Evolutionary conservation across 306 rosid species (phyloP), one percentile per base, ranked within the genome.

Genomic region (Geum urbanum): DNA sequence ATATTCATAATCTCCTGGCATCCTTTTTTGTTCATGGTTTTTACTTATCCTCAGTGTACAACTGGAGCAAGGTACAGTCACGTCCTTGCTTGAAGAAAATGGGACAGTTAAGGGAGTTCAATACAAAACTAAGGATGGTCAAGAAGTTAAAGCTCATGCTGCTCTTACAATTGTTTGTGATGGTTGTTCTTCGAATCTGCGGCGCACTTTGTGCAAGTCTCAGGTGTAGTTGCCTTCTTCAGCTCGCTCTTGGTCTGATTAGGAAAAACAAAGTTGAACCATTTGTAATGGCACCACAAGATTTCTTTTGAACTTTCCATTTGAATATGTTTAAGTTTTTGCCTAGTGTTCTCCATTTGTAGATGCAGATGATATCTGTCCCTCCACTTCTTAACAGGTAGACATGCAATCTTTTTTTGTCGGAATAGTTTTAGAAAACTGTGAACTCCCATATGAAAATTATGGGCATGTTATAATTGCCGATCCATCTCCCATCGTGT

Each of bases 151-250:
- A 72, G 88, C 88, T 24, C 80, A 71, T 72, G 87, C 89, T 2
- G 37, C 37, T 32, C 37, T 32, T 32, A 32, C 37, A 32, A 32
- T 32, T 32, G 37, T 32, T 32, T 32, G 37, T 22, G 81, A 88
- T 69, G 91, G 91, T 53, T 88, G 95, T 74, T 88, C 86, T 82
- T 88, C 91, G 46, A 86, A 76, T 76, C 74, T 88, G 65, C 90
- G 86, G 6, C 1, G 37, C 37, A 1, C 37, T 32, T 4, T 32
- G 37, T 2, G 37, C 37, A 32, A 32, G 37, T 32, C 37, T 32
- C 1, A 32, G 37, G 37, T 32, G 3, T 32, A 32, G 37, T 32
- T 32, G 3, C 37, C 37, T 32, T 32, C 37, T 32, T 32, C 37
- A 2, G 3, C 37, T 32, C 37, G 2, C 81, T 2, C 51, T 60